A percentile compares a stretch with the other conserved stretches of the same genome.
Evolutionary conservation across 306 rosid genomes (phyloP).

Genomic region (Rubus parviflorus): DNA sequence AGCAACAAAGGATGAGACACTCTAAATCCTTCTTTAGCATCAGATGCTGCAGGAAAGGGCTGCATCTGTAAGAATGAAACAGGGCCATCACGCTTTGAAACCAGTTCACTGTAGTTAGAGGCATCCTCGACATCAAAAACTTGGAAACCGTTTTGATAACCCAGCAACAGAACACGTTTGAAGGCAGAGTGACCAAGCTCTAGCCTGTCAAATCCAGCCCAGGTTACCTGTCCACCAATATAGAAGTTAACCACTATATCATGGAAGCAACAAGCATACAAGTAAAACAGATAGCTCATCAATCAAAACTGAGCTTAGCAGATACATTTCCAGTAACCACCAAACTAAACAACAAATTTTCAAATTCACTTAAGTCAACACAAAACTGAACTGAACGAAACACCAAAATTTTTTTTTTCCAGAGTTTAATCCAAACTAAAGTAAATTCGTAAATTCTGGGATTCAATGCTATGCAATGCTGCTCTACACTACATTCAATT

Average conservation of each 20-base stretch:
- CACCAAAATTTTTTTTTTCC: not conserved
- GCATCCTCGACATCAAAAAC: slow-evolving; percentile 85
- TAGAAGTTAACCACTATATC: not conserved
- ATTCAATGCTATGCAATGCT: not conserved
- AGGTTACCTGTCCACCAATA: slow-evolving; percentile 62
- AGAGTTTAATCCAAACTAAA: not conserved
- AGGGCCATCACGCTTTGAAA: slow-evolving; percentile 76
- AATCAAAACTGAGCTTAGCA: not conserved
- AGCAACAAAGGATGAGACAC: slow-evolving; percentile 65
- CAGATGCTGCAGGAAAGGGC: slow-evolving; percentile 58
- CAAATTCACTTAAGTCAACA: not conserved
- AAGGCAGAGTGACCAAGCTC: slow-evolving; percentile 54
- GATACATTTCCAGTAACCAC: not conserved
- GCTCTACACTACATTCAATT: not conserved
- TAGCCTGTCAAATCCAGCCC: slow-evolving; percentile 89
- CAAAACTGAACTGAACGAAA: not conserved
- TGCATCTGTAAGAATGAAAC: slow-evolving; percentile 90
- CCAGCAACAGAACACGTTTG: slow-evolving; percentile 68
- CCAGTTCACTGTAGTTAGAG: slow-evolving; percentile 68
- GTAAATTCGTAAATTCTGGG: not conserved
- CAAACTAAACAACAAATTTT: not conserved
- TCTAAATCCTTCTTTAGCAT: slow-evolving; percentile 56
- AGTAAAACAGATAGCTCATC: not conserved
- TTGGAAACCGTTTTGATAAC: slow-evolving; percentile 89
- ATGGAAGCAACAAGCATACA: not conserved